Percentiles rank a stretch among this genome's conserved stretches.
phyloP scores from a whole-genome alignment of 164 flowering plant genomes.

The Liquidambar formosana region DNA sequence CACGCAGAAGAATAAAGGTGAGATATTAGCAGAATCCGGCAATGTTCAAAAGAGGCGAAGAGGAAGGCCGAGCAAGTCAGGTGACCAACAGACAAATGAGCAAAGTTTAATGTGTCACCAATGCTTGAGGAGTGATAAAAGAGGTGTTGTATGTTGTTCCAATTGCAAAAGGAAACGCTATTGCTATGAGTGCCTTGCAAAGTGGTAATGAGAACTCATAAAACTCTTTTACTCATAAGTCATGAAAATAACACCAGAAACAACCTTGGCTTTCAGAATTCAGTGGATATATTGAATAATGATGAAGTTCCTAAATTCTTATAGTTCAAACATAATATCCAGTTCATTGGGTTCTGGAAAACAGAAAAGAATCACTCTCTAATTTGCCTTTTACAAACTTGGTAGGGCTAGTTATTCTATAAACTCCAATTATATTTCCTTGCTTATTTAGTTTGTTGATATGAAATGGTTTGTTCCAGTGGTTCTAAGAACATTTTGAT shows the following conservation, averaged over 20 bases:
- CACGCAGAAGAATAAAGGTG: too few species aligned
- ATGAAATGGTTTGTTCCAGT: background rate
- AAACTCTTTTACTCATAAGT: constrained; percentile 7
- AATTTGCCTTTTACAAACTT: background rate
- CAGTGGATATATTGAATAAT: background rate
- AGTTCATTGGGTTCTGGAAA: background rate
- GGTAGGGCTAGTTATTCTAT: background rate
- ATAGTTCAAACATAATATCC: background rate
- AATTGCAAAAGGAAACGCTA: constrained; percentile 59
- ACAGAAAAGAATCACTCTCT: background rate
- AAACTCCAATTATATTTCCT: background rate
- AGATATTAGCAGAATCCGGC: too few species aligned
- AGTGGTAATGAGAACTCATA: constrained; percentile 45
- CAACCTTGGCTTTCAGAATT: background rate
- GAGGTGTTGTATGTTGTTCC: constrained; percentile 46
- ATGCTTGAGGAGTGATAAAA: constrained; percentile 41
- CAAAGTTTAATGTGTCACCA: constrained; percentile 58
- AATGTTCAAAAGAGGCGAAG: constrained; percentile 19
- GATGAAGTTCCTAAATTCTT: background rate
- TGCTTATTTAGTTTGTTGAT: background rate
- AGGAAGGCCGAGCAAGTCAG: constrained; percentile 22
- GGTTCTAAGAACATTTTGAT: constrained; percentile 14
- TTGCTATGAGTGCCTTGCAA: constrained; percentile 53
- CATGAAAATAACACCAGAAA: background rate
- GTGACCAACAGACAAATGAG: constrained; percentile 9